Conservation (phyloP, 129 eudicot species). For the Helichrysum umbraculigerum region DNA sequence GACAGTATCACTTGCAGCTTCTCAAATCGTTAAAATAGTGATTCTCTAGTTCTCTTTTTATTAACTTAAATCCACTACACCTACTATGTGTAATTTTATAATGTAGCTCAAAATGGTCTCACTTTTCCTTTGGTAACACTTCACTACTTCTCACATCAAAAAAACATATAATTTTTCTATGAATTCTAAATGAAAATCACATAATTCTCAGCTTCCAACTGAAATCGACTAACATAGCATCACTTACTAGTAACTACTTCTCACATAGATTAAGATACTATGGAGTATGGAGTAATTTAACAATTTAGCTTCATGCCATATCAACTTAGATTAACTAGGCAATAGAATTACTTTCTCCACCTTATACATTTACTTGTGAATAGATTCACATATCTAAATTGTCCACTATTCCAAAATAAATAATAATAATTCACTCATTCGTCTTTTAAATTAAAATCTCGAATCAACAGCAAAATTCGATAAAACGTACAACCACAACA, state of each 20-base stretch:
- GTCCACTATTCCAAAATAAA: neutral
- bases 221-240: neutral
- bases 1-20: neutral
- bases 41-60: neutral
- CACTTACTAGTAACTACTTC: neutral
- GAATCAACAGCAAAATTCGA: neutral
- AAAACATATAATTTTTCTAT: neutral
- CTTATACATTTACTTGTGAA: constrained; percentile 5
- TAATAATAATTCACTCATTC: too few species aligned
- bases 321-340: neutral
- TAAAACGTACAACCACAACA: neutral
- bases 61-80: neutral
- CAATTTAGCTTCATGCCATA: neutral
- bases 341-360: neutral
- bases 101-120: neutral
- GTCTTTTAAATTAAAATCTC: neutral
- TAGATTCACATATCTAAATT: constrained; percentile 25
- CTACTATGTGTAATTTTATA: neutral
- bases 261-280: neutral
- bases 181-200: neutral
- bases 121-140: neutral
- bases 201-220: neutral
- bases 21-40: neutral
- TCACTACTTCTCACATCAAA: neutral
- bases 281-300: neutral